Conservation (phyloP, 176 grass and related monocot genomes). For the Secale cereale region DNA sequence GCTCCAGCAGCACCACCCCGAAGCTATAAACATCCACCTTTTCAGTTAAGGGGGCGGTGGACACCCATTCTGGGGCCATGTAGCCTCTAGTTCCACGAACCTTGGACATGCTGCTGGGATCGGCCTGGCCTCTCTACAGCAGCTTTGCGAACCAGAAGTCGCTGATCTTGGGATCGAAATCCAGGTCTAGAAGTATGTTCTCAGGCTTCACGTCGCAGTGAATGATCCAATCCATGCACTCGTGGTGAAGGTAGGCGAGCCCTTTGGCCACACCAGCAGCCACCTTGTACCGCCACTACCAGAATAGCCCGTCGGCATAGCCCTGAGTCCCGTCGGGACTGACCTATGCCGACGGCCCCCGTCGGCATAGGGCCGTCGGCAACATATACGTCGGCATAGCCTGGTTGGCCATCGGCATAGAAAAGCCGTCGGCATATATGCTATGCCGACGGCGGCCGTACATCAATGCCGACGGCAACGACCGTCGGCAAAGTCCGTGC, state of each 20-base stretch:
- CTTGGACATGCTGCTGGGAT: constrained; percentile 15
- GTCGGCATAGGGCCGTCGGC: no score
- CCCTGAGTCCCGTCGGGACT: no score
- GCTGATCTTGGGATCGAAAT: constrained; percentile 34
- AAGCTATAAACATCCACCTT: constrained; percentile 34
- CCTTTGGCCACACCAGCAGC: neutral
- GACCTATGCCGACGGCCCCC: no score
- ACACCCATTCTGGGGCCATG: constrained; percentile 24
- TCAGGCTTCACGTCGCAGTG: constrained; percentile 34
- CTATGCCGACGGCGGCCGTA: no score
- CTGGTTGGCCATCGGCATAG: no score
- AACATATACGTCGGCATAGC: no score
- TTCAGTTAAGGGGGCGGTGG: constrained; percentile 10
- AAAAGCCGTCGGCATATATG: no score
- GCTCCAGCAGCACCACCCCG: constrained; percentile 22
- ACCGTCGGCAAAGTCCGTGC: no score
- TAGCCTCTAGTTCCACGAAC: constrained; percentile 22
- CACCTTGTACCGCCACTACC: constrained; percentile 18
- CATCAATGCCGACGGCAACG: no score
- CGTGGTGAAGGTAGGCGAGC: constrained; percentile 27
- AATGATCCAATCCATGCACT: constrained; percentile 26
- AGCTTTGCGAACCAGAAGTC: constrained; percentile 32
- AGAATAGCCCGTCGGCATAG: no score
- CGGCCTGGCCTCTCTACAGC: constrained; percentile 4
- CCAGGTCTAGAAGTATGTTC: constrained; percentile 25